Base-by-base conservation (phyloP, 202 grass and related monocot species). In the Hordeum pubiflorum region DNA sequence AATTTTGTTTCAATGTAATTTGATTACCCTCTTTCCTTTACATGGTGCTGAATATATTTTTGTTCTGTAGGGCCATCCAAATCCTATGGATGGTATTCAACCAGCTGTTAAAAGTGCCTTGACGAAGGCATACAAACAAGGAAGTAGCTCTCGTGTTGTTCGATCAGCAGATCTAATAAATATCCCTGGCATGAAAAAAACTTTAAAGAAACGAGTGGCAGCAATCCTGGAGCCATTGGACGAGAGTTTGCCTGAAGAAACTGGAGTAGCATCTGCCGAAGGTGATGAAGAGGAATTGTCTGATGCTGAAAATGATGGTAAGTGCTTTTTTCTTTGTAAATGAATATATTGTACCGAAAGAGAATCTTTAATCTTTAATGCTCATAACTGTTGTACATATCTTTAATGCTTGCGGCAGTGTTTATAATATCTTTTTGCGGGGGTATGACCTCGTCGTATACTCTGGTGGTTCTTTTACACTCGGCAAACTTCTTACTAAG, bases 71-170 rank as follows among this genome's bases (percentile, higher is more conserved):
- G 92, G 89, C 23, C 80, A 89, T 82, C 78, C 78, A 73, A 96
- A 87, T 93, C 92, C 92, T 72, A 91, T 95, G 92, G 96, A 99
- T 80, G 90, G 86, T 79, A 90, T 96, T 83, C 92, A 86, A 82
- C 82, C 96, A 63, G 87, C 92, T 58, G 90, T 99, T 58, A 99
- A 99, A 87, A 86, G 92, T 57, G 96, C 96, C 40, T 79, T 99
- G 76, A 99, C 96, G 39, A 96, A 81, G 66, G 92, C 96, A 74
- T 96, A 99, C 83, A 99, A 99, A 85, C 90, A 96, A 85, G 92
- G 89, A 60, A 99, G 92, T 64, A 86, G 66, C 78, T 93, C 80
- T 63, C 90, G 92, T 85, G 87, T 93, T 70, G 72, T 96, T 76
- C 76, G 92, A 70, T 76, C 91, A 81, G 96, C 96, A 81, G 96